A percentile compares a stretch with the other conserved stretches of the same genome.
phyloP scores from a whole-genome alignment of 2,329 filamentous ascomycete genomes.

The Aspergillus spinulosporus region DNA sequence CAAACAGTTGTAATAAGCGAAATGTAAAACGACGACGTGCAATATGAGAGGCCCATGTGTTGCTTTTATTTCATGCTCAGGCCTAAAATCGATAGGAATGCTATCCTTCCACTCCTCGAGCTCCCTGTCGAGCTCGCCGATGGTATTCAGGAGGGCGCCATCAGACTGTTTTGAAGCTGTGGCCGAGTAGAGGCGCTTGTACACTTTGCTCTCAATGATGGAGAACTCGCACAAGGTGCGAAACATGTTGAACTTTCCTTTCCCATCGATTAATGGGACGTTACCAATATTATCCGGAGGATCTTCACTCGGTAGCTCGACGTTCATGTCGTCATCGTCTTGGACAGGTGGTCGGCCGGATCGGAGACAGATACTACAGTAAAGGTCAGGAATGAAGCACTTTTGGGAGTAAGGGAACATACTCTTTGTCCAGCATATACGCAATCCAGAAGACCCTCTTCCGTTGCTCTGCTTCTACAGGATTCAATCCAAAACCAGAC shows the following conservation, averaged over 20 bases:
- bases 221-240: constrained; percentile 88
- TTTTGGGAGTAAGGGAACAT: constrained; percentile 24
- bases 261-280: constrained; percentile 83
- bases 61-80: constrained; percentile 92
- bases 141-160: constrained; percentile 90
- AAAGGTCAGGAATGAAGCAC: constrained; percentile 16
- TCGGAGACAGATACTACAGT: constrained; percentile 62
- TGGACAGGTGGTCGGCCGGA: constrained; percentile 71
- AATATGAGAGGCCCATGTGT: constrained; percentile 90
- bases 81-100: constrained; percentile 94
- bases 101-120: constrained; percentile 95
- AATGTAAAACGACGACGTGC: constrained; percentile 90
- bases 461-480: constrained; percentile 88
- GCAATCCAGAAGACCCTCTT: constrained; percentile 77
- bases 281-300: constrained; percentile 92
- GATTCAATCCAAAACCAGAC: constrained; percentile 88
- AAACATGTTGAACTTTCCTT: constrained; percentile 93
- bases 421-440: constrained; percentile 72
- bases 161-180: constrained; percentile 89
- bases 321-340: constrained; percentile 87
- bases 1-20: constrained; percentile 96
- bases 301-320: constrained; percentile 87
- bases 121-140: constrained; percentile 86
- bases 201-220: constrained; percentile 89
- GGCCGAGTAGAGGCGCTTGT: constrained; percentile 88